These are phyloP conservation scores for Penicillium sp. DNA, from an alignment of 2,329 filamentous ascomycete species.

Conservation along the genomic window DNA sequence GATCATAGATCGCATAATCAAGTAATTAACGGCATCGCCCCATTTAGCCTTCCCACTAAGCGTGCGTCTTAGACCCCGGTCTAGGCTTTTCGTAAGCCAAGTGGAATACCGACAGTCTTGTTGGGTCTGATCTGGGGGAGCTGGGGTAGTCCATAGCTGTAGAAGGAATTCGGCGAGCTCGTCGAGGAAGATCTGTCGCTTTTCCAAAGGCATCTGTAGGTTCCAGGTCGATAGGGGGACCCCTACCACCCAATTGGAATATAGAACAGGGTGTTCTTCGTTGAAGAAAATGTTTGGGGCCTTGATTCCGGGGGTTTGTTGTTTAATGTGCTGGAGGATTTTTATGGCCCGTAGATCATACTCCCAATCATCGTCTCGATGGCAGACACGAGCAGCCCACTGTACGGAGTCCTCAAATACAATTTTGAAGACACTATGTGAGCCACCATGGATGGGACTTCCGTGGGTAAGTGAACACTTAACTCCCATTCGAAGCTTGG, in stretches of 20 bases:
- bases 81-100: constrained; percentile 13
- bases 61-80: constrained; percentile 13
- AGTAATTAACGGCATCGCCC: constrained; percentile 14
- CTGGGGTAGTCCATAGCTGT: constrained; percentile 10
- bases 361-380: constrained; percentile 1
- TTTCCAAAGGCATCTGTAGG: not conserved
- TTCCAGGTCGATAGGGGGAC: constrained; percentile 5
- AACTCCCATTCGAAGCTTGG: constrained; percentile 2
- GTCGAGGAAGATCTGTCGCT: not conserved
- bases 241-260: constrained; percentile 9
- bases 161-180: constrained; percentile 10
- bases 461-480: constrained; percentile 4
- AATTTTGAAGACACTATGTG: constrained; percentile 7
- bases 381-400: constrained; percentile 7
- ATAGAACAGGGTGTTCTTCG: constrained; percentile 5
- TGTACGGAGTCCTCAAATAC: constrained; percentile 4
- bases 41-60: constrained; percentile 13
- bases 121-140: not conserved
- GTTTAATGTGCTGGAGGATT: constrained; percentile 3
- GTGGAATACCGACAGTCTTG: constrained; percentile 3
- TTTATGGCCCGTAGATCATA: not conserved
- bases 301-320: not conserved
- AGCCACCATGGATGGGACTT: not conserved
- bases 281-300: constrained; percentile 1
- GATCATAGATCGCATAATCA: constrained; percentile 21